Evolutionary conservation across 768 basidiomycete genomes (phyloP).

Genomic region (Mycena olivaceomarginata): DNA sequence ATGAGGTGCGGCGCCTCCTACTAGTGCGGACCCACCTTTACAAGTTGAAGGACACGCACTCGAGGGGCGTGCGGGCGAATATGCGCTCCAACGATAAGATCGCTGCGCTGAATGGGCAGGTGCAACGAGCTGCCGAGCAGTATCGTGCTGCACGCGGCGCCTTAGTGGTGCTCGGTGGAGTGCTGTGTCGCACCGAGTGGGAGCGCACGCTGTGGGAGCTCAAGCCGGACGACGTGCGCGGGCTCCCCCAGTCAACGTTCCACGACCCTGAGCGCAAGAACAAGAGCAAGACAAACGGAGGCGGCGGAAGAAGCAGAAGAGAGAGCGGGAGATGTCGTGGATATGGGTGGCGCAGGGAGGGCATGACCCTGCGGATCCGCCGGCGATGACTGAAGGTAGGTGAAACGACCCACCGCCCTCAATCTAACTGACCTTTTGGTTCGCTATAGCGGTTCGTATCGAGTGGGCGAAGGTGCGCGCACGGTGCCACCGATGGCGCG

Average conservation of each 20-base stretch:
- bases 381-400: not conserved
- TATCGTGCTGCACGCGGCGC: not conserved
- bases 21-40: constrained; percentile 10
- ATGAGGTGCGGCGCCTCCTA: constrained; percentile 37
- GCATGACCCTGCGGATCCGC: not conserved
- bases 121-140: not conserved
- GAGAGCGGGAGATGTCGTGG: constrained; percentile 5
- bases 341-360: not conserved
- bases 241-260: constrained; percentile 13
- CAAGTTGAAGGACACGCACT: no score
- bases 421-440: no score
- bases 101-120: no score
- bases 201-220: constrained; percentile 43
- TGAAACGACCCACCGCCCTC: not conserved
- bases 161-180: not conserved
- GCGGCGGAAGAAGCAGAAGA: not conserved
- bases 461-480: constrained; percentile 1
- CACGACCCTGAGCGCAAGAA: not conserved
- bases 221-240: constrained; percentile 17
- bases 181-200: constrained; percentile 42
- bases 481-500: not conserved
- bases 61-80: no score
- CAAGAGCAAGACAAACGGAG: no score
- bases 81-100: no score
- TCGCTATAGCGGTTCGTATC: constrained; percentile 24